Evolutionary conservation across 2,329 filamentous ascomycete genomes (phyloP).

Genomic region (Emmonsia crescens): DNA sequence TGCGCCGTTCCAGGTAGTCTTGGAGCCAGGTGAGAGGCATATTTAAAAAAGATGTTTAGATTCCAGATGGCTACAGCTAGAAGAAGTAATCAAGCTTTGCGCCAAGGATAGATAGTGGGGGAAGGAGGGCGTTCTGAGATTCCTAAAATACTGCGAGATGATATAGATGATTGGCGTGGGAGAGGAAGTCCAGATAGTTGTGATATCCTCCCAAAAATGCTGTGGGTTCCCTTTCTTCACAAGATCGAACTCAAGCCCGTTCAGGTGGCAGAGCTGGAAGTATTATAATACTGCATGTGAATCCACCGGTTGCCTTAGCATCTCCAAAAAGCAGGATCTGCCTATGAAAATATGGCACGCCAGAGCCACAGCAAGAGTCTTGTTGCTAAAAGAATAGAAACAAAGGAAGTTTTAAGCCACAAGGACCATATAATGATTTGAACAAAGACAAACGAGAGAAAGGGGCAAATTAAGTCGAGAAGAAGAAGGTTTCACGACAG

Average conservation of each 20-base stretch:
- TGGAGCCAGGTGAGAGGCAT: conserved; percentile 5
- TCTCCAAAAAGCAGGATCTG: background rate
- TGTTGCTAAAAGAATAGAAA: background rate
- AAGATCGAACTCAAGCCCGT: background rate
- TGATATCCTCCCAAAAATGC: background rate
- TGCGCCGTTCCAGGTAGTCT: conserved; percentile 11
- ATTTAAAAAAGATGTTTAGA: background rate
- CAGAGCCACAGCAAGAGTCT: background rate
- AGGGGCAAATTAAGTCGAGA: background rate
- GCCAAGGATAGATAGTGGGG: background rate
- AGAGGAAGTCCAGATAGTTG: background rate
- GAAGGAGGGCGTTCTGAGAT: background rate
- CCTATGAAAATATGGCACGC: background rate
- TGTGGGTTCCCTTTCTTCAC: background rate
- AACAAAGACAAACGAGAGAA: background rate
- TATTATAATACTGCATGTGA: conserved; percentile 1
- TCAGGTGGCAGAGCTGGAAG: background rate
- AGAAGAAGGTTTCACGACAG: background rate
- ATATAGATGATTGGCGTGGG: background rate
- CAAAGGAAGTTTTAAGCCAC: background rate
- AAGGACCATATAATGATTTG: background rate
- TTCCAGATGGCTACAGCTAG: background rate
- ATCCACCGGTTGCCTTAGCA: background rate
- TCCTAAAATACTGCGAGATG: background rate
- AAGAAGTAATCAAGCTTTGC: background rate